Percentiles rank a stretch among this genome's conserved stretches.
Evolutionary conservation across 2,329 filamentous ascomycete species (phyloP).

Genomic region (Pezicula radicicola): DNA sequence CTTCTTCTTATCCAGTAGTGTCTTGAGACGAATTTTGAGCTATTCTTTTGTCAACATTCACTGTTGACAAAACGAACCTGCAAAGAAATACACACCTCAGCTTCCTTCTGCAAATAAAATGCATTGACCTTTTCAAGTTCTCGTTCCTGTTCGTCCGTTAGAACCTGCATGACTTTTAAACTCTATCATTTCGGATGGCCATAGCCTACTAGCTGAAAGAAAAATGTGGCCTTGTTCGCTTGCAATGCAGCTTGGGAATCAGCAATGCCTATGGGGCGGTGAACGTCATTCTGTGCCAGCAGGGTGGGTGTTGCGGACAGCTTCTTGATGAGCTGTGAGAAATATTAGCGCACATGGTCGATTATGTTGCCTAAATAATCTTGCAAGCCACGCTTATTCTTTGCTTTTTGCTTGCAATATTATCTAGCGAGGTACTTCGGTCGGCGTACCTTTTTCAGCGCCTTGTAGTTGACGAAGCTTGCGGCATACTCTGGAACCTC

Average conservation of each 20-base stretch:
- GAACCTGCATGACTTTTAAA: constrained; percentile 22
- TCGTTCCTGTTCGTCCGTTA: constrained; percentile 69
- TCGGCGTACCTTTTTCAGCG: constrained; percentile 83
- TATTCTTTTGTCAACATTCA: constrained; percentile 33
- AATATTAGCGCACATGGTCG: constrained; percentile 21
- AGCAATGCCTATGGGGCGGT: constrained; percentile 41
- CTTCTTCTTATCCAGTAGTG: constrained; percentile 91
- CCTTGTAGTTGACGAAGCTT: constrained; percentile 99
- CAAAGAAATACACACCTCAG: constrained; percentile 65
- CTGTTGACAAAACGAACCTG: background rate
- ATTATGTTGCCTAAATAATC: constrained; percentile 12
- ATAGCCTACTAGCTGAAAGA: constrained; percentile 82
- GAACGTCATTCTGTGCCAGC: constrained; percentile 67
- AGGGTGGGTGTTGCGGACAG: constrained; percentile 88
- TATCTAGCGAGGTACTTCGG: constrained; percentile 2
- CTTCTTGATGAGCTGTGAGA: constrained; percentile 88
- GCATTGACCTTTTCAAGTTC: constrained; percentile 98
- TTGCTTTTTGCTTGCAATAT: constrained; percentile 8
- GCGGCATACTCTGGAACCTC: constrained; percentile 99
- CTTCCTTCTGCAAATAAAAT: constrained; percentile 97
- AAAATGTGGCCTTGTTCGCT: constrained; percentile 97
- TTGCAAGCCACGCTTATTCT: constrained; percentile 5
- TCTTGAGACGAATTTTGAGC: constrained; percentile 91
- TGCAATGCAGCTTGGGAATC: constrained; percentile 89
- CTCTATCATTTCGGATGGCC: constrained; percentile 12